Evolutionary conservation across 192 early-diverging fungal species (phyloP), one percentile per base, ranked within the genome.

Genomic region (Coemansia guatemalensis): DNA sequence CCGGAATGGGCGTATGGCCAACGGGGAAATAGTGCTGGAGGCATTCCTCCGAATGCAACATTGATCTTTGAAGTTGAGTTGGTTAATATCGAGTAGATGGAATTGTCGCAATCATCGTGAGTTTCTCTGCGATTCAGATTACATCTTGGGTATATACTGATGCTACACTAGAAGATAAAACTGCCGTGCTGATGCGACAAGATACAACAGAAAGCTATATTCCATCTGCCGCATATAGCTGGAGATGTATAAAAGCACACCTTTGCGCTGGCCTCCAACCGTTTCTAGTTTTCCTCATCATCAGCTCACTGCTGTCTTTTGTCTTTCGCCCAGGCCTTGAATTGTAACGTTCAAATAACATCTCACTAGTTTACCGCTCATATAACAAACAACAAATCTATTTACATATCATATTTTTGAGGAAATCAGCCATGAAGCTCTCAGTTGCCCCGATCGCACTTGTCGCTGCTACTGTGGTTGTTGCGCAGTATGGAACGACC

Each of bases 1-100:
- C 84, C 89, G 68, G 93, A 93, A 62, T 93, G 84, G 85, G 92
- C 85, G 17, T 94, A 96, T 61, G 93, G 94, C 50, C 88, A 89
- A 60, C 81, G 87, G 9, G 92, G 92, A 26, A 68, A 83, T 56
- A 83, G 82, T 26, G 84, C 83, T 20, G 82, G 83, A 8, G 59
- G 68, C 26, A 95, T 96, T 62, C 95, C 95, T 39, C 85, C 91
- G 41, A 88, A 89, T 35, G 81, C 90, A 33, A 88, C 88, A 62
- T 78, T 95, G 51, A 84, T 85, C 65, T 95, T 95, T 69, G 89
- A 93, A 32, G 90, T 94, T 9, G 87, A 90, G 60, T 70, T 91
- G 7, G 80, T 90, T 29, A 78, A 87, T 56, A 85, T 90, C 51
- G 71, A 84, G 41, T 85, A 65, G 41, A 7, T 50, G 49, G 21